Conservation (phyloP, 306 rosid species). For the Vicia villosa region DNA sequence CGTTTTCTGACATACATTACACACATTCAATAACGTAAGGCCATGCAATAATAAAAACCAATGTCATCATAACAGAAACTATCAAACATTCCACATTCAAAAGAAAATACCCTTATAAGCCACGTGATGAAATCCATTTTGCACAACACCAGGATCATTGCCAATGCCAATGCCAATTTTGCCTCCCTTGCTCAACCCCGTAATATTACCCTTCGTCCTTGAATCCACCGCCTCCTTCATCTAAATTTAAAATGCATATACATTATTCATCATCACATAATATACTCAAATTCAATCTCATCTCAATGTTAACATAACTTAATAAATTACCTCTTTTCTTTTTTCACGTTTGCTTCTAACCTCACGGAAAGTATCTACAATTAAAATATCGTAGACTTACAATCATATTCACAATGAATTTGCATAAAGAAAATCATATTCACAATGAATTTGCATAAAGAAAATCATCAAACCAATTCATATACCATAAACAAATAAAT, state of each 20-base stretch:
- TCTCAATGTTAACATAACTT: not conserved
- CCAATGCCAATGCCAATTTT: conserved; percentile 36
- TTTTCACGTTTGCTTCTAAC: conserved; percentile 87
- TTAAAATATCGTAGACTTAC: conserved; percentile 31
- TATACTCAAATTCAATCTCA: conserved; percentile 1
- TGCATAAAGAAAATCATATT: not conserved
- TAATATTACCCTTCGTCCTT: conserved; percentile 42
- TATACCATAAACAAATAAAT: conserved; percentile 6
- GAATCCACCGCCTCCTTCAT: conserved; percentile 58
- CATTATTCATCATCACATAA: conserved; percentile 21
- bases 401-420: not conserved
- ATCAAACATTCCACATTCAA: conserved; percentile 25
- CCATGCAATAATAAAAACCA: conserved; percentile 33
- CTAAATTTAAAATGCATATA: conserved; percentile 35
- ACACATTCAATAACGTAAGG: conserved; percentile 46
- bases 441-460: not conserved
- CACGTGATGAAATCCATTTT: conserved; percentile 41
- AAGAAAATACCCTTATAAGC: conserved; percentile 51
- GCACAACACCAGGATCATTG: conserved; percentile 37
- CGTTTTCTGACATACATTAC: conserved; percentile 55
- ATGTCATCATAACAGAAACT: conserved; percentile 34
- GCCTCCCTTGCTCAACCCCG: conserved; percentile 45
- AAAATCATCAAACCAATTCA: conserved; percentile 9
- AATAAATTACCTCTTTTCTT: conserved; percentile 69
- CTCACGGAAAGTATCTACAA: conserved; percentile 74